Evolutionary conservation across 768 basidiomycete genomes (phyloP).

Genomic region (Rhizopogon sp.): DNA sequence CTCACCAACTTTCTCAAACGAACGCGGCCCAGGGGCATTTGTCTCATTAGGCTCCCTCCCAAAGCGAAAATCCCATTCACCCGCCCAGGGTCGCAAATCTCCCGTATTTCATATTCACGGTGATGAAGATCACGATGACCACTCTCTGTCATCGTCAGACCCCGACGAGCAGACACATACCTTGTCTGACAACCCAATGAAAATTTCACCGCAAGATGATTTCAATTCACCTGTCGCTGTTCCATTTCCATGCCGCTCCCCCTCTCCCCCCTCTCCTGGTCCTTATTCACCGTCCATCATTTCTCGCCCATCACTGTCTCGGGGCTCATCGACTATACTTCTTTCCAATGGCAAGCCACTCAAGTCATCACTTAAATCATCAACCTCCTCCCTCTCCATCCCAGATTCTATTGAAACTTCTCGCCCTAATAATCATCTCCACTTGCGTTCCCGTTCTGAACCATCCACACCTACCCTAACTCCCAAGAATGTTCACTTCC

Average conservation of each 20-base stretch:
- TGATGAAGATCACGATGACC: conserved; percentile 22
- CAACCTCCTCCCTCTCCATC: conserved; percentile 15
- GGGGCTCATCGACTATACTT: conserved; percentile 39
- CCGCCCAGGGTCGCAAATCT: conserved; percentile 11
- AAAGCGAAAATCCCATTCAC: conserved; percentile 23
- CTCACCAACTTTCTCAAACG: conserved; percentile 31
- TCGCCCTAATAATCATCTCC: conserved; percentile 2
- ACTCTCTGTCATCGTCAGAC: not conserved
- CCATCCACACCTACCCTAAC: conserved; percentile 53
- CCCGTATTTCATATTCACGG: conserved; percentile 16
- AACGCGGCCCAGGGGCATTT: conserved; percentile 44
- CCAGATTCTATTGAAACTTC: not conserved
- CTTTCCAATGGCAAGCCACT: conserved; percentile 81
- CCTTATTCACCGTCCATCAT: conserved; percentile 2
- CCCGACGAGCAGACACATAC: conserved; percentile 13
- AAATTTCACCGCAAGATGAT: conserved; percentile 14
- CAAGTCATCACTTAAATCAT: conserved; percentile 75
- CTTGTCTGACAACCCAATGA: not conserved
- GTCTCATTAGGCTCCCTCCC: conserved; percentile 43
- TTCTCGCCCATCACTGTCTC: conserved; percentile 17
- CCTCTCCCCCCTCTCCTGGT: conserved; percentile 12
- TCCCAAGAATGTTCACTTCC: conserved; percentile 88
- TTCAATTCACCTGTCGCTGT: conserved; percentile 16
- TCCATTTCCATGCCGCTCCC: conserved; percentile 38
- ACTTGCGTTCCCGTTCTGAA: conserved; percentile 43